phyloP scores from a whole-genome alignment of 805 yeast species.

The Kazachstania kunashirensis region DNA sequence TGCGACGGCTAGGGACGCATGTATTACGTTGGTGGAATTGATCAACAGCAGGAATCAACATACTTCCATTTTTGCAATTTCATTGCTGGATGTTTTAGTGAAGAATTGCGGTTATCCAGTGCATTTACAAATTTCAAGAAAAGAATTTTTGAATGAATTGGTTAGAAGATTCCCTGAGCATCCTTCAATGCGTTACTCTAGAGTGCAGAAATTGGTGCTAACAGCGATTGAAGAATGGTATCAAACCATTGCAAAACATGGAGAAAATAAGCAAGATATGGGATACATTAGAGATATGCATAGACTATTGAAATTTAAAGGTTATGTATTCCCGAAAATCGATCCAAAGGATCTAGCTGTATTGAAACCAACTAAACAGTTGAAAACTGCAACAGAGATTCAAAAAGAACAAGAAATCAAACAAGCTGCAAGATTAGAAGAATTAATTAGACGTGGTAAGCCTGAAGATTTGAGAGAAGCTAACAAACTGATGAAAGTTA shows the following conservation, averaged over 20 bases:
- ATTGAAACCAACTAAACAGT: constrained; percentile 72
- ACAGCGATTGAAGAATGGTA: constrained; percentile 94
- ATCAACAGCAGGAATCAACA: constrained; percentile 74
- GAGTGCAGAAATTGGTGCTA: constrained; percentile 71
- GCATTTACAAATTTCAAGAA: constrained; percentile 85
- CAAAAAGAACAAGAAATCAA: constrained; percentile 85
- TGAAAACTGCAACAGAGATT: constrained; percentile 78
- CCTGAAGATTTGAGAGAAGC: constrained; percentile 93
- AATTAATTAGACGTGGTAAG: constrained; percentile 83
- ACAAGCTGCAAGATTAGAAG: constrained; percentile 88
- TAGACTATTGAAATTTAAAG: constrained; percentile 74
- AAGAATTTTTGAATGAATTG: constrained; percentile 84
- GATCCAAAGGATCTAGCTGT: constrained; percentile 86
- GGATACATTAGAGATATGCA: constrained; percentile 93
- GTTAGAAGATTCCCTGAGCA: constrained; percentile 87
- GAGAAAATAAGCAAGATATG: constrained; percentile 80
- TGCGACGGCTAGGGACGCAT: constrained; percentile 84
- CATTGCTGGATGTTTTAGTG: constrained; percentile 74
- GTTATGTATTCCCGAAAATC: constrained; percentile 84
- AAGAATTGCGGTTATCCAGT: constrained; percentile 97
- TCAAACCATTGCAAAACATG: constrained; percentile 80
- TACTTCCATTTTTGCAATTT: constrained; percentile 69
- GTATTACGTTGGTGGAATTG: constrained; percentile 68
- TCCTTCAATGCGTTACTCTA: constrained; percentile 74
- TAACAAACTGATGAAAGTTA: constrained; percentile 85